Evolutionary conservation across 768 basidiomycete genomes (phyloP), one percentile per base, ranked within the genome.

Genomic region (Suillus occidentalis): DNA sequence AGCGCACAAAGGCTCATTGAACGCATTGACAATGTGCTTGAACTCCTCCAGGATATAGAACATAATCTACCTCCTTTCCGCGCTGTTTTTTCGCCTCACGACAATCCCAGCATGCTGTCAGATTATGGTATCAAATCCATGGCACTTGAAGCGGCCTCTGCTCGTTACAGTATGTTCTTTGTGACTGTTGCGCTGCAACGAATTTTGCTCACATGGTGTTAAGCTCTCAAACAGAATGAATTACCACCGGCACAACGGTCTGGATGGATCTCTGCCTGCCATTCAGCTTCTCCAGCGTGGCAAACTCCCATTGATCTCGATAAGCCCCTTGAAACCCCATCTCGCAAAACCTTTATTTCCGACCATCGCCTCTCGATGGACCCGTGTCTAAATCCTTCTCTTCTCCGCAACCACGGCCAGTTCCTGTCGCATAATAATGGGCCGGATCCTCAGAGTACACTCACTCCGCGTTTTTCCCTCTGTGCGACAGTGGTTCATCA

Each of bases 391-490:
- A 72, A 81, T 61, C 81, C 81, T 1, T 68, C 69, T 16, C 66
- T 77, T 45, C 61, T 82, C 42, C 62, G 61, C 4, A 76, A 81
- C 0, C 85, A 87, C 67, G 86, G 85, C 0, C 82, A 84, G 60
- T 86, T 84, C 68, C 77, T 88, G 25, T 79, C 83, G 0, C 80
- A 84, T 58, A 72, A 79, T 13, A 62, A 57, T 5, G 87, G 87
- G 2, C 86, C 86, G 0, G 60, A 62, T 2, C 84, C 86, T 1
- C 78, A 80, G 61, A 56, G 22, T 1, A 72, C 68, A 1, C 70
- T 87, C 67, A 69, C 85, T 0, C 88, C 87, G 0, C 79, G 83
- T 28, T 88, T 89, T 68, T 82, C 84, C 6, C 80, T 80, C 55
- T 86, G 82, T 64, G 75, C 81, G 0, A 84, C 86, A 1, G 61